Percentiles rank a stretch among this genome's conserved stretches.
These are phyloP conservation scores for Penicillium alfredii DNA, from an alignment of 495 filamentous ascomycete genomes.

Conservation along the genomic window DNA sequence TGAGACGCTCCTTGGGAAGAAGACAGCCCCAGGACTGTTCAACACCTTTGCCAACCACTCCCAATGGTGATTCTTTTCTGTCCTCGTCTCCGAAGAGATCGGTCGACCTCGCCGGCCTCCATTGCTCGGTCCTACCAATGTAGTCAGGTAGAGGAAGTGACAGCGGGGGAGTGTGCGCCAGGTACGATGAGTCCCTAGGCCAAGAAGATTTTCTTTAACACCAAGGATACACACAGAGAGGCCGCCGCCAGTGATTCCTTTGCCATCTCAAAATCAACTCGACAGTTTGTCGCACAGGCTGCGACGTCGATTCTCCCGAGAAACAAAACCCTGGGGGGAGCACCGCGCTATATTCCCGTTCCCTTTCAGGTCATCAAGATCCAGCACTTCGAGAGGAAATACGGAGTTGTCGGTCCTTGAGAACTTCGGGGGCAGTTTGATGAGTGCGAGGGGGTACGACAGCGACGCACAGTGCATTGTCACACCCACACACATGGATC, in stretches of 20 bases:
- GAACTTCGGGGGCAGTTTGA: slow-evolving; percentile 31
- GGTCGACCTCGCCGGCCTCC: slow-evolving; percentile 6
- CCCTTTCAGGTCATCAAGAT: slow-evolving; percentile 16
- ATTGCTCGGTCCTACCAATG: slow-evolving; percentile 7
- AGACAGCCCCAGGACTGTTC: too few relatives aligned
- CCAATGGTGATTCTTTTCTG: slow-evolving; percentile 15
- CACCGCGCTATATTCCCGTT: slow-evolving; percentile 18
- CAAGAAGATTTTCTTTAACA: too few relatives aligned
- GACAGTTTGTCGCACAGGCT: slow-evolving; percentile 26
- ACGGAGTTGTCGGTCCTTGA: slow-evolving; percentile 9
- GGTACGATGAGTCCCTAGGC: too few relatives aligned
- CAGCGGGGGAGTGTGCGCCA: too few relatives aligned
- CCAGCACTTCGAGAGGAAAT: background rate
- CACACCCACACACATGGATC: slow-evolving; percentile 22
- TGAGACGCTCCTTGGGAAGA: too few relatives aligned
- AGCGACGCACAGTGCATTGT: slow-evolving; percentile 40
- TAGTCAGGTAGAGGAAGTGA: slow-evolving; percentile 1
- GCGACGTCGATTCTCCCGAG: slow-evolving; percentile 34
- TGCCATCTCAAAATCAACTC: too few relatives aligned
- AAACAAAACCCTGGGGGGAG: slow-evolving; percentile 15
- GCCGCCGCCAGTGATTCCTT: too few relatives aligned
- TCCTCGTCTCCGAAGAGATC: slow-evolving; percentile 11
- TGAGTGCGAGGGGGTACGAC: slow-evolving; percentile 41
- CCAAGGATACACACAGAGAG: too few relatives aligned
- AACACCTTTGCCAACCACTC: too few relatives aligned